Percentiles rank a stretch among this genome's conserved stretches.
These are phyloP conservation scores for Mycotypha africana DNA, from an alignment of 371 early-diverging fungal genomes.

Conservation along the genomic window DNA sequence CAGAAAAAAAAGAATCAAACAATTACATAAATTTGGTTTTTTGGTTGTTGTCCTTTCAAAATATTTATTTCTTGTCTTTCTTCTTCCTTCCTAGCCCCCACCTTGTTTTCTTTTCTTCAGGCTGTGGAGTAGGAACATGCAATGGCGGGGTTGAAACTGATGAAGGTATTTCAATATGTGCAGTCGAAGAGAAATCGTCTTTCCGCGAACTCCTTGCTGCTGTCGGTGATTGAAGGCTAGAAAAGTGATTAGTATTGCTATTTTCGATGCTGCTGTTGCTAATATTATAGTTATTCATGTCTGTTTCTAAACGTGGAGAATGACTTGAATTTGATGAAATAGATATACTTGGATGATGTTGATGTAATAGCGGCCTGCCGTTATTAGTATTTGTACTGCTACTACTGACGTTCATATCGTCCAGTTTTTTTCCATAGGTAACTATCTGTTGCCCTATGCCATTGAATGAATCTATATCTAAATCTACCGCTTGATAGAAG, in stretches of 20 bases:
- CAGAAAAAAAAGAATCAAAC: too few relatives aligned
- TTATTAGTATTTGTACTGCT: too few relatives aligned
- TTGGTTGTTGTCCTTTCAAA: too few relatives aligned
- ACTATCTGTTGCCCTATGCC: too few relatives aligned
- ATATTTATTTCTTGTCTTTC: conserved; percentile 16
- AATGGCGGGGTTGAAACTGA: conserved; percentile 3
- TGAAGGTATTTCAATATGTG: conserved; percentile 4
- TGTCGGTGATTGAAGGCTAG: not conserved
- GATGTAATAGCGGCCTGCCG: too few relatives aligned
- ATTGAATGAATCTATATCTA: conserved; percentile 35
- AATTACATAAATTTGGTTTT: too few relatives aligned
- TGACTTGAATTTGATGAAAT: too few relatives aligned
- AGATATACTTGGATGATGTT: too few relatives aligned
- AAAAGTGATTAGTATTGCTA: conserved; percentile 1
- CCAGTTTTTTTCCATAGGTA: too few relatives aligned
- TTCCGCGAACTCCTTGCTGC: too few relatives aligned
- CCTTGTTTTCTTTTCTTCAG: conserved; percentile 28
- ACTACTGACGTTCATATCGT: conserved; percentile 9
- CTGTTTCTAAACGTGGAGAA: too few relatives aligned
- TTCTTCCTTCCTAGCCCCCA: conserved; percentile 27
- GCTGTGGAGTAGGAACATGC: not conserved
- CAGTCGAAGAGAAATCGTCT: not conserved
- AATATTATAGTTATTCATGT: too few relatives aligned
- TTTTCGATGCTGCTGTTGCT: not conserved
- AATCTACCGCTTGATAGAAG: conserved; percentile 66